Evolutionary conservation across 306 rosid genomes (phyloP).

Genomic region (Cicer chorassanicum): DNA sequence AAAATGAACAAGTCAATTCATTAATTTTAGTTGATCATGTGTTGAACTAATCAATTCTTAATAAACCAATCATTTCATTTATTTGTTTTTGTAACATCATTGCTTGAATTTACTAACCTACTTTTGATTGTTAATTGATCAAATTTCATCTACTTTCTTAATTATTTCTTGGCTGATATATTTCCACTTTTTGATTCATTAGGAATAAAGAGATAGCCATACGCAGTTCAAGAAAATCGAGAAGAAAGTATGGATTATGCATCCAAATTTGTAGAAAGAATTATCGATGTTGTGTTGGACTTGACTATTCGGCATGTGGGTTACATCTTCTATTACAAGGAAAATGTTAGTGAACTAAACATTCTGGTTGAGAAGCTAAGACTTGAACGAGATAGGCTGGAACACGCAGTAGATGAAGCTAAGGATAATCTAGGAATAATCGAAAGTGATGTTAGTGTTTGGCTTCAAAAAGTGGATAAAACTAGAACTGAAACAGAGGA

Average conservation of each 20-base stretch:
- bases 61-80: not conserved
- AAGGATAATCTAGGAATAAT: not conserved
- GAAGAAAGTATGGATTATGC: conserved; percentile 12
- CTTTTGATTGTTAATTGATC: not conserved
- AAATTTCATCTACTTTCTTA: not conserved
- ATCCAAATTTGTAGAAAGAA: conserved; percentile 7
- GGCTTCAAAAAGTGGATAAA: conserved; percentile 9
- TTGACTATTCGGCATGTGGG: conserved; percentile 16
- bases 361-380: not conserved
- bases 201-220: not conserved
- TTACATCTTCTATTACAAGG: conserved; percentile 4
- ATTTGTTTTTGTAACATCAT: not conserved
- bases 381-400: not conserved
- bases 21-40: not conserved
- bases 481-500: not conserved
- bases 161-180: not conserved
- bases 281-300: conserved; percentile 8
- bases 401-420: not conserved
- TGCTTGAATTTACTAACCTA: conserved; percentile 1
- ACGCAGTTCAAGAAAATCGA: not conserved
- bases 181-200: not conserved
- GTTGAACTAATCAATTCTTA: not conserved
- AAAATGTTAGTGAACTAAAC: conserved; percentile 1
- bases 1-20: too few species aligned
- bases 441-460: not conserved